These are phyloP conservation scores for Globisporangium rhizosaccharum DNA, from an alignment of 352 stramenopile genomes.

Conservation along the genomic window DNA sequence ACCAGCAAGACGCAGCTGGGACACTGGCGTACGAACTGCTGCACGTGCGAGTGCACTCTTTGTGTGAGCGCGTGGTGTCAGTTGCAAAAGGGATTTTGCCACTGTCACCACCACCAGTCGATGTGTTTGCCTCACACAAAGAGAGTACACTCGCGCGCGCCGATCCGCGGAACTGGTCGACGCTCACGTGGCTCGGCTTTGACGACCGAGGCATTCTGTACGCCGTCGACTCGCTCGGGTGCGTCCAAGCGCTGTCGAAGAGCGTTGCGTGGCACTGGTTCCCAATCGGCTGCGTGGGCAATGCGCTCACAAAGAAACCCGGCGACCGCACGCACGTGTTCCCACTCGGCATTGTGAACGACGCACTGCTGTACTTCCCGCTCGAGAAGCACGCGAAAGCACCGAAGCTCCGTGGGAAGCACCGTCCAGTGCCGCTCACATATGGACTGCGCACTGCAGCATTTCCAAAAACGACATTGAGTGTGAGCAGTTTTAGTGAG, in stretches of 20 bases:
- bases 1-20: conserved; percentile 35
- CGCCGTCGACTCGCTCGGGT: conserved; percentile 59
- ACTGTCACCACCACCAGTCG: conserved; percentile 44
- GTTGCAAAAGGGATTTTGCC: conserved; percentile 47
- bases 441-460: conserved; percentile 46
- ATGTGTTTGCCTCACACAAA: conserved; percentile 70
- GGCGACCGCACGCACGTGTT: conserved; percentile 55
- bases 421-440: conserved; percentile 70
- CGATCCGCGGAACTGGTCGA: conserved; percentile 46
- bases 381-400: conserved; percentile 36
- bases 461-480: conserved; percentile 39
- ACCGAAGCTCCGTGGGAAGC: conserved; percentile 56
- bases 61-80: conserved; percentile 36
- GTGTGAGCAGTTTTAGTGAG: conserved; percentile 19
- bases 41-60: conserved; percentile 31
- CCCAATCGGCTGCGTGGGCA: conserved; percentile 62
- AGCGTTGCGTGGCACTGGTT: conserved; percentile 67
- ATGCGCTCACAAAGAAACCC: conserved; percentile 51
- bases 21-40: conserved; percentile 54
- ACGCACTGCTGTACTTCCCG: conserved; percentile 70
- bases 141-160: conserved; percentile 44
- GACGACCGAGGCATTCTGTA: conserved; percentile 72
- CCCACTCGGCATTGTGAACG: conserved; percentile 63
- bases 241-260: conserved; percentile 50
- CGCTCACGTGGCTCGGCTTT: conserved; percentile 69